Conservation (phyloP, 1,139 yeast species). For the Petasospora rhodanensis region DNA sequence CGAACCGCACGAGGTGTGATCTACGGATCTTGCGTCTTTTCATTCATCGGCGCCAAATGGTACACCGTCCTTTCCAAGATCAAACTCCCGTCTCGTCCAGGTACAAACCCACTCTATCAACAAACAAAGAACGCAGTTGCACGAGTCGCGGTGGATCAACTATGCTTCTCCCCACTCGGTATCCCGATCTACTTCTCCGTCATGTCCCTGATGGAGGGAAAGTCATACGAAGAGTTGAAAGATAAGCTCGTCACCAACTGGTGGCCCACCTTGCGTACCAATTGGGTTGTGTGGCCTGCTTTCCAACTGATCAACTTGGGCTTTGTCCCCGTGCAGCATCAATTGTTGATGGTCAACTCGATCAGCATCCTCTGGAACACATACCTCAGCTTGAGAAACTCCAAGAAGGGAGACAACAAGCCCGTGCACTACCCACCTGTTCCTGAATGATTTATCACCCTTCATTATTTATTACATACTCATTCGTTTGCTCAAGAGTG, state of each 20-base stretch:
- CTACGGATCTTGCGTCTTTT: slow-evolving; percentile 75
- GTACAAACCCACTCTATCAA: slow-evolving; percentile 27
- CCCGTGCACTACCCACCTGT: slow-evolving; percentile 36
- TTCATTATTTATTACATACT: neutral
- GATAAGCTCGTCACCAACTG: slow-evolving; percentile 44
- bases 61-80: slow-evolving; percentile 54
- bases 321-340: slow-evolving; percentile 62
- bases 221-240: slow-evolving; percentile 32
- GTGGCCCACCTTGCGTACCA: slow-evolving; percentile 58
- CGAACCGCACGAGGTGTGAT: slow-evolving; percentile 63
- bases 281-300: slow-evolving; percentile 87
- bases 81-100: slow-evolving; percentile 32
- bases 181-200: slow-evolving; percentile 64
- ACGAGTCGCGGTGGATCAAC: slow-evolving; percentile 54
- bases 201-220: slow-evolving; percentile 64
- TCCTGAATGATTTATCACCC: slow-evolving; percentile 28
- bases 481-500: neutral
- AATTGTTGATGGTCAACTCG: slow-evolving; percentile 65
- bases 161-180: slow-evolving; percentile 70
- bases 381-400: slow-evolving; percentile 55
- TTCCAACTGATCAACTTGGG: slow-evolving; percentile 72
- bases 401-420: slow-evolving; percentile 18
- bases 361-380: slow-evolving; percentile 85
- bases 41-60: slow-evolving; percentile 73
- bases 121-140: slow-evolving; percentile 30